Evolutionary conservation across 805 yeast genomes (phyloP).

Genomic region (Candida nonsorbophila): DNA sequence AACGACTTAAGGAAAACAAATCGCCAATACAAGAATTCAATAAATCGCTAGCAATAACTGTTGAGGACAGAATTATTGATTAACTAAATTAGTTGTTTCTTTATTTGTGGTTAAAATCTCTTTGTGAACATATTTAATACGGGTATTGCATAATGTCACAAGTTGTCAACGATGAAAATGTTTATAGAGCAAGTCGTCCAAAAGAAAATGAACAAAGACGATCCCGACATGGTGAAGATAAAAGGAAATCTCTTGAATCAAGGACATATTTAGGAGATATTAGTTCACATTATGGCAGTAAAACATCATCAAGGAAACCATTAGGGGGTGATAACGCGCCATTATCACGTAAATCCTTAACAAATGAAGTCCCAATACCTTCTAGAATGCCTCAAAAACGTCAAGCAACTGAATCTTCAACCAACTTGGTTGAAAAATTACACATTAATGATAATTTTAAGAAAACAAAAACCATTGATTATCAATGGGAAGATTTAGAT

Average conservation of each 20-base stretch:
- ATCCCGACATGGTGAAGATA: constrained; percentile 2
- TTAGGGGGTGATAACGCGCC: constrained; percentile 31
- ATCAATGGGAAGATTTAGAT: constrained; percentile 70
- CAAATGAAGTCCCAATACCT: constrained; percentile 14
- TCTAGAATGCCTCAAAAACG: constrained; percentile 43
- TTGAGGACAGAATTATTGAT: too few species aligned
- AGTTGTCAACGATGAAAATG: constrained; percentile 34
- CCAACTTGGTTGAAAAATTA: constrained; percentile 37
- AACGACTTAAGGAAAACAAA: too few species aligned
- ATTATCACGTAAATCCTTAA: constrained; percentile 14
- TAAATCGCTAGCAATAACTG: too few species aligned
- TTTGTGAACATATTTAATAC: too few species aligned
- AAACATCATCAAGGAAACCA: constrained; percentile 14
- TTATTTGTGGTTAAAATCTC: too few species aligned
- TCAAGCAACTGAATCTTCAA: constrained; percentile 50
- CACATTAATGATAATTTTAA: constrained; percentile 21
- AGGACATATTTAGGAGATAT: constrained; percentile 34
- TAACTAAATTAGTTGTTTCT: too few species aligned
- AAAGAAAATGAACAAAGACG: constrained; percentile 9
- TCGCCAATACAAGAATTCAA: too few species aligned
- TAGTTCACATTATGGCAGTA: constrained; percentile 27
- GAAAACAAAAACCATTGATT: constrained; percentile 35
- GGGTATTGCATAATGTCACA: too few species aligned
- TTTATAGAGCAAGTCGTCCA: constrained; percentile 28
- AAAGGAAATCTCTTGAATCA: constrained; percentile 6